phyloP scores from a whole-genome alignment of 257 asterid species.

The Eustoma russellianum region DNA sequence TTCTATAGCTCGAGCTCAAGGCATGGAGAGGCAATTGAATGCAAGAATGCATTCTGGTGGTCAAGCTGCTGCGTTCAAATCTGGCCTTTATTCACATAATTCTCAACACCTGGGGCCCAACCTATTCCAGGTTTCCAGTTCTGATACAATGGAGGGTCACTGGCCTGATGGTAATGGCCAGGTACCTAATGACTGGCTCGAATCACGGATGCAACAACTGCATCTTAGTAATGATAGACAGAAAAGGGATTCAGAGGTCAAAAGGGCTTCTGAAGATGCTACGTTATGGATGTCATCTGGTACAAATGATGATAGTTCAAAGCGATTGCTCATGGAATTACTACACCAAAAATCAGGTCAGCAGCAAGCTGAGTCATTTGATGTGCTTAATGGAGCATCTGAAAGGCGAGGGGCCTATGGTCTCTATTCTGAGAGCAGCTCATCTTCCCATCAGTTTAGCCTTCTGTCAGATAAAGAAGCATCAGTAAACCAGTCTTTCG shows the following conservation, averaged over 20 bases:
- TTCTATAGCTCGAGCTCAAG: constrained; percentile 60
- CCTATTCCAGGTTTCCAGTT: constrained; percentile 38
- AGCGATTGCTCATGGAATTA: constrained; percentile 86
- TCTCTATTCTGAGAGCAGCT: constrained; percentile 38
- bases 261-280: constrained; percentile 54
- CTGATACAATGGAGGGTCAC: constrained; percentile 46
- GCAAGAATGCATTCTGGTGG: constrained; percentile 52
- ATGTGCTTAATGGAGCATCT: constrained; percentile 35
- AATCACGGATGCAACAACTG: constrained; percentile 64
- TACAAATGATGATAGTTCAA: constrained; percentile 78
- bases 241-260: constrained; percentile 54
- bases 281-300: constrained; percentile 96
- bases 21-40: constrained; percentile 61
- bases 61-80: constrained; percentile 54
- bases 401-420: constrained; percentile 48
- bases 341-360: constrained; percentile 72
- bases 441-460: constrained; percentile 33
- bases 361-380: constrained; percentile 40
- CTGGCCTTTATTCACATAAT: constrained; percentile 54
- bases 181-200: constrained; percentile 60
- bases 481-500: constrained; percentile 31
- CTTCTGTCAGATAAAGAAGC: constrained; percentile 46
- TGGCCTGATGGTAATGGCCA: constrained; percentile 70
- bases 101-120: constrained; percentile 35
- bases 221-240: constrained; percentile 59